Percentiles rank a stretch among this genome's conserved stretches.
Evolutionary conservation across 352 stramenopile genomes (phyloP).

Genomic region (Blastocystis sp.): DNA sequence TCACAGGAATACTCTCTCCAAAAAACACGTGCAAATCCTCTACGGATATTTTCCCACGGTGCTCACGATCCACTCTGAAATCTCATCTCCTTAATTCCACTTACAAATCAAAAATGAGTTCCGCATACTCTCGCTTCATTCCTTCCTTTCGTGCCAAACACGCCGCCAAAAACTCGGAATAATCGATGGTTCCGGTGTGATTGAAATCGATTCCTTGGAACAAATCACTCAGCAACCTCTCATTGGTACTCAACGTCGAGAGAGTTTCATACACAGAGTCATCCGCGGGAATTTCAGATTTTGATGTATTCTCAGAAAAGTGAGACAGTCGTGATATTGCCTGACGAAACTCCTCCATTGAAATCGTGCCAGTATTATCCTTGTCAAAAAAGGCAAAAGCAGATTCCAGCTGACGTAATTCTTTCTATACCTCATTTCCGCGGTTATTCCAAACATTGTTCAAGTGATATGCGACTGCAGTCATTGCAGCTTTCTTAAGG

Average conservation of each 20-base stretch:
- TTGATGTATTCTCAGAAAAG: not conserved
- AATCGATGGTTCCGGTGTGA: slow-evolving; percentile 25
- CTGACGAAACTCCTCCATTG: slow-evolving; percentile 38
- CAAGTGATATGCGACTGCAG: slow-evolving; percentile 31
- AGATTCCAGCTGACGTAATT: not conserved
- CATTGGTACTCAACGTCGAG: not conserved
- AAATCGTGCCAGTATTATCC: not conserved
- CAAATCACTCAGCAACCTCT: not conserved
- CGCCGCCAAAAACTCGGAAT: slow-evolving; percentile 42
- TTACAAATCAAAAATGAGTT: slow-evolving; percentile 39
- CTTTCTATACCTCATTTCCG: not conserved
- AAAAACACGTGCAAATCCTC: slow-evolving; percentile 16
- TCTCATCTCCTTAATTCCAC: too few relatives aligned
- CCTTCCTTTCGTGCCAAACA: slow-evolving; percentile 52
- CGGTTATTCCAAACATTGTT: not conserved
- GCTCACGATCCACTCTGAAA: slow-evolving; percentile 14
- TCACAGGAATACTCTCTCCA: slow-evolving; percentile 32
- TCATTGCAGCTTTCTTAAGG: slow-evolving; percentile 44
- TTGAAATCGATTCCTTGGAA: slow-evolving; percentile 52
- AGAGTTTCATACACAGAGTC: not conserved
- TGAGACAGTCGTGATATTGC: not conserved
- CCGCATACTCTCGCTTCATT: slow-evolving; percentile 40
- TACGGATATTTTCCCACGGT: not conserved
- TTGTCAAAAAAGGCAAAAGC: slow-evolving; percentile 46
- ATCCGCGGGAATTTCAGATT: not conserved